phyloP scores from a whole-genome alignment of 2,329 filamentous ascomycete genomes.

The Davidsoniella virescens region DNA sequence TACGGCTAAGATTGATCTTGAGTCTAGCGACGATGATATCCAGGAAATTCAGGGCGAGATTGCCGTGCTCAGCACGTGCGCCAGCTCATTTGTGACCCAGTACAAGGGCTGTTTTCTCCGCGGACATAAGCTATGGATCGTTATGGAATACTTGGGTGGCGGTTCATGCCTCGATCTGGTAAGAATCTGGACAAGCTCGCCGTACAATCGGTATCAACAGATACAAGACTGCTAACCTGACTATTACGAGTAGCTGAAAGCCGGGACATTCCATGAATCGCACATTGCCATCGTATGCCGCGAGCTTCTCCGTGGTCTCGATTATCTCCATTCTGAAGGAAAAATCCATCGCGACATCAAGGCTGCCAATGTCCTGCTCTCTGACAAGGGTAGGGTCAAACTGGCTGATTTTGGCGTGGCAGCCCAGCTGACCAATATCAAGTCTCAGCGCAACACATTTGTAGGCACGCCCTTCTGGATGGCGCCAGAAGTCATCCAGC shows the following conservation, averaged over 20 bases:
- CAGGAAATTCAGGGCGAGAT: slow-evolving; percentile 98
- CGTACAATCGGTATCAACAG: neutral
- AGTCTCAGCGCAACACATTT: slow-evolving; percentile 92
- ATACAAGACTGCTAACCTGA: neutral
- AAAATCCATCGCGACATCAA: slow-evolving; percentile 98
- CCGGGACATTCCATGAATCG: slow-evolving; percentile 69
- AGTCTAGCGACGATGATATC: slow-evolving; percentile 96
- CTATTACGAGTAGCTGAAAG: slow-evolving; percentile 52
- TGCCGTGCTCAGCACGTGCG: slow-evolving; percentile 83
- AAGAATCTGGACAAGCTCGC: slow-evolving; percentile 19
- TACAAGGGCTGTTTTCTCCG: slow-evolving; percentile 95
- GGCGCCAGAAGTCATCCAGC: slow-evolving; percentile 87
- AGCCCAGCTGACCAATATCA: slow-evolving; percentile 91
- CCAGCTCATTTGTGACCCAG: slow-evolving; percentile 83
- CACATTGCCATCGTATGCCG: slow-evolving; percentile 92
- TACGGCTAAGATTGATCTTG: slow-evolving; percentile 69
- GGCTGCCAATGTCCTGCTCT: slow-evolving; percentile 89
- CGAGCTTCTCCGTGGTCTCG: slow-evolving; percentile 74
- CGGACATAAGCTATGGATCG: slow-evolving; percentile 95
- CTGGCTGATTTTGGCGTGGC: slow-evolving; percentile 94
- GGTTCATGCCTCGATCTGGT: slow-evolving; percentile 91
- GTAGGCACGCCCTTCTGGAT: slow-evolving; percentile 97
- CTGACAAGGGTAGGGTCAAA: slow-evolving; percentile 79
- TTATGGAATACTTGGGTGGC: slow-evolving; percentile 95
- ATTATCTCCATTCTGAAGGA: slow-evolving; percentile 84